Percentiles rank a stretch among this genome's conserved stretches.
Conservation (phyloP, 345 rosid genomes). For the Gossypium herbaceum region DNA sequence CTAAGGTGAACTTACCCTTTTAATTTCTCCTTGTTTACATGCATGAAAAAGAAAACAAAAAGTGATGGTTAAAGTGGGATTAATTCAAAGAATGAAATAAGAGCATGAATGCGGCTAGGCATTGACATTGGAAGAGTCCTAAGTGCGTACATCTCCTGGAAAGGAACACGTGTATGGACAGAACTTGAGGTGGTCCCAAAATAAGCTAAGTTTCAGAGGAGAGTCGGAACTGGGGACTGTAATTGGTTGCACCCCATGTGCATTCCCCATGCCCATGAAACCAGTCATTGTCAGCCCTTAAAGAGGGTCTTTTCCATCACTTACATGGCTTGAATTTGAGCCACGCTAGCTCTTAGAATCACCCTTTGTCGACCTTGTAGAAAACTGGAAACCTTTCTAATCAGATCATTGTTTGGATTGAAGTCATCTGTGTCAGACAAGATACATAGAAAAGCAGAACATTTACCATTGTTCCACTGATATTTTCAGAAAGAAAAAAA, state of each 20-base stretch:
- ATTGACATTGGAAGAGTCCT: too few relatives aligned
- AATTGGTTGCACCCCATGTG: slow-evolving; percentile 44
- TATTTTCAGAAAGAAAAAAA: neutral
- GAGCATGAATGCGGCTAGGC: neutral
- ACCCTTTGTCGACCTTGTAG: neutral
- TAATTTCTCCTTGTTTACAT: neutral
- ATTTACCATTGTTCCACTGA: neutral
- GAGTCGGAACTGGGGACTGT: neutral
- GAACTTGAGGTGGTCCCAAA: slow-evolving; percentile 36
- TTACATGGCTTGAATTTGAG: neutral
- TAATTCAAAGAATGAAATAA: neutral
- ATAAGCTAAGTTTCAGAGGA: neutral
- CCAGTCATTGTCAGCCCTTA: slow-evolving; percentile 17
- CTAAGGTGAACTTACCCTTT: neutral
- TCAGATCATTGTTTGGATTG: neutral
- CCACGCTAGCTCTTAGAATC: neutral
- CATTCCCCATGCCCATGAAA: slow-evolving; percentile 20
- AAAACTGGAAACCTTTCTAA: neutral
- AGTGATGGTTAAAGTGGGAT: neutral
- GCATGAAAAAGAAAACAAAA: neutral
- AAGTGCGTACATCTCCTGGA: slow-evolving; percentile 1
- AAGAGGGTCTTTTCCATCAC: neutral
- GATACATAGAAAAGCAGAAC: neutral
- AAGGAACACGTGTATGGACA: slow-evolving; percentile 31
- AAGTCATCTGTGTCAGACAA: neutral